phyloP scores from a whole-genome alignment of 257 asterid species.

The Fraxinus anomala region DNA sequence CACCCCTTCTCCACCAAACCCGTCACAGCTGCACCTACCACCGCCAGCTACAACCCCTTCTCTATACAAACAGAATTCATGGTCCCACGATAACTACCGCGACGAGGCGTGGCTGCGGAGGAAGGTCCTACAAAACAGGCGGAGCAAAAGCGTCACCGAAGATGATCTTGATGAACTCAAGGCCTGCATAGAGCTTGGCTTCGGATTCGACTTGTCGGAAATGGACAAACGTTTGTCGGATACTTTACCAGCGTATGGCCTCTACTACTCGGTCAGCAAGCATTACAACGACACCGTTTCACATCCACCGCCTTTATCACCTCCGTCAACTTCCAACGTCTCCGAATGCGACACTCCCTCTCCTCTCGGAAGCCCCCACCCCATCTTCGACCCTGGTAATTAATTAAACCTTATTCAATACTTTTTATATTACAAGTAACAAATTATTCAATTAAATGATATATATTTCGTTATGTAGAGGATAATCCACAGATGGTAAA shows the following conservation, averaged over 20 bases:
- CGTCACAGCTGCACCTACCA: background rate
- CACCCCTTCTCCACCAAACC: constrained; percentile 12
- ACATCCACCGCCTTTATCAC: constrained; percentile 27
- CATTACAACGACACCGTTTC: constrained; percentile 46
- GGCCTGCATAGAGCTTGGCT: constrained; percentile 80
- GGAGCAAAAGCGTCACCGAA: constrained; percentile 68
- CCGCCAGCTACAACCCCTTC: constrained; percentile 29
- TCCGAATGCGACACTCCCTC: constrained; percentile 52
- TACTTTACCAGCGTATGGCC: constrained; percentile 74
- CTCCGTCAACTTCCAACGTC: constrained; percentile 30
- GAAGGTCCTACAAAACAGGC: constrained; percentile 45
- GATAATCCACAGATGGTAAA: constrained; percentile 69
- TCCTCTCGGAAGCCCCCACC: constrained; percentile 55
- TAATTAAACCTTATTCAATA: constrained; percentile 17
- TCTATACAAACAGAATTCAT: constrained; percentile 59
- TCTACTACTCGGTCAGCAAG: constrained; percentile 61
- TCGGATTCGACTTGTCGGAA: constrained; percentile 67
- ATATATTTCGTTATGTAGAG: constrained; percentile 31
- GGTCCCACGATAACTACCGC: constrained; percentile 68
- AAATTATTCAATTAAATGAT: background rate
- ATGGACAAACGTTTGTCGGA: constrained; percentile 69
- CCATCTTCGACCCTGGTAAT: constrained; percentile 58
- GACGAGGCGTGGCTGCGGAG: constrained; percentile 76
- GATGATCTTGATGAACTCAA: constrained; percentile 80
- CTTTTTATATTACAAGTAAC: too few species aligned